Base-by-base conservation (phyloP, 1,284 basidiomycete genomes). In the Coniophora puteana region DNA sequence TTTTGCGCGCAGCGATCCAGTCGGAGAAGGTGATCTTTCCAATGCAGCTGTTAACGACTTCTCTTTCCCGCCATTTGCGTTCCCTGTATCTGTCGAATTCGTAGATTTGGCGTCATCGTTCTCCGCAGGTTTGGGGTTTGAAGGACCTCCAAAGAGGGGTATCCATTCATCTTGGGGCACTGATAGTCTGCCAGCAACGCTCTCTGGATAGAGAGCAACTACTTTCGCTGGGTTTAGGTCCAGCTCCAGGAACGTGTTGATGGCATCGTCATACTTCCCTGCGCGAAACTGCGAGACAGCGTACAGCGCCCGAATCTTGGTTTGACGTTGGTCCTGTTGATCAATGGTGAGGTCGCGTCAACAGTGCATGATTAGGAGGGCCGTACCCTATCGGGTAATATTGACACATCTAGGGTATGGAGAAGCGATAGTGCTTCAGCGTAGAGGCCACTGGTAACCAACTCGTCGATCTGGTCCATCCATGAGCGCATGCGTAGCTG, bases 161-260 rank as follows among this genome's bases (percentile, higher is more conserved):
- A 94, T 85, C 90, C 93, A 95, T n/a, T 74, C 69, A 1, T 81
- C 74, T 25, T 66, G 74, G 12, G 82, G 76, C 0, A 86, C 76
- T 11, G 82, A 71, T 10, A 98, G 64, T 23, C 87, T 72, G 4
- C 95, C 95, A 0, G 93, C 78, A 2, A 99, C 79, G 13, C 70
- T 71, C 34, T 86, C 75, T 0, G 93, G 90, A 60, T 90, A 99
- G 4, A 98, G 68, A 1, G 93, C 88, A 11, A 99, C 77, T 1
- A 99, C 90, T 55, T 94, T 91, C 2, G 93, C 91, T 0, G 95
- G 95, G 54, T 96, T 95, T 48, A 92, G 74, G 50, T 98, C 88
- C 32, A 95, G 79, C 30, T 86, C 79, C 37, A 94, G 78, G 59
- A 99, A 95, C 1, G 81, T 77, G 55, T 95, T 86, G 42, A 98